These are phyloP conservation scores for Podila epicladia DNA, from an alignment of 192 early-diverging fungal genomes.

Conservation along the genomic window DNA sequence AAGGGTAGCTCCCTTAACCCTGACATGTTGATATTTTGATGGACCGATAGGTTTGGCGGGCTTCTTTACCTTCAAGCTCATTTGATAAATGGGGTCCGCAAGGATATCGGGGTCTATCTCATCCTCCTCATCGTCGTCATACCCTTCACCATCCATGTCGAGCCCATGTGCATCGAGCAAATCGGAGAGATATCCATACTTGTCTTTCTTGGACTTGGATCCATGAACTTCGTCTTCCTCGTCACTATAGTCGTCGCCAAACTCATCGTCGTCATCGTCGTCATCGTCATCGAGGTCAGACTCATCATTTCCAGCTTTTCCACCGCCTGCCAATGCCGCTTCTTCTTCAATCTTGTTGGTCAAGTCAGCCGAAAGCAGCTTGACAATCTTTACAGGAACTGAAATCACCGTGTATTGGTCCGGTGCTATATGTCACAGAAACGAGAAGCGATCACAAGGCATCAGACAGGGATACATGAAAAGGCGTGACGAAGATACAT, in stretches of 20 bases:
- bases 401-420: slow-evolving; percentile 80
- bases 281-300: slow-evolving; percentile 47
- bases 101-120: slow-evolving; percentile 71
- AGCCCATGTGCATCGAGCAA: slow-evolving; percentile 38
- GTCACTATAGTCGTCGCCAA: slow-evolving; percentile 58
- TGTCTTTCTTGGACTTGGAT: neutral
- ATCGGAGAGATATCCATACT: slow-evolving; percentile 8
- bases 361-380: slow-evolving; percentile 81
- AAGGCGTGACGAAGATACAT: neutral
- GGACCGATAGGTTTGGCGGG: no score
- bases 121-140: slow-evolving; percentile 41
- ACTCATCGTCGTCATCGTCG: slow-evolving; percentile 56
- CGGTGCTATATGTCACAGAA: slow-evolving; percentile 57
- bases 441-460: neutral
- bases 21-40: no score
- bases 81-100: slow-evolving; percentile 69
- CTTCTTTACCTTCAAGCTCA: slow-evolving; percentile 58
- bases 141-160: neutral
- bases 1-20: no score
- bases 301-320: slow-evolving; percentile 38
- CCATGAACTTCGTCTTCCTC: slow-evolving; percentile 7
- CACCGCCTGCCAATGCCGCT: neutral
- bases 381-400: slow-evolving; percentile 86
- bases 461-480: neutral
- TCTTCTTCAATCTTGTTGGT: slow-evolving; percentile 68